These are phyloP conservation scores for Rhytidhysteron rufulum DNA, from an alignment of 2,329 filamentous ascomycete genomes.

Conservation along the genomic window DNA sequence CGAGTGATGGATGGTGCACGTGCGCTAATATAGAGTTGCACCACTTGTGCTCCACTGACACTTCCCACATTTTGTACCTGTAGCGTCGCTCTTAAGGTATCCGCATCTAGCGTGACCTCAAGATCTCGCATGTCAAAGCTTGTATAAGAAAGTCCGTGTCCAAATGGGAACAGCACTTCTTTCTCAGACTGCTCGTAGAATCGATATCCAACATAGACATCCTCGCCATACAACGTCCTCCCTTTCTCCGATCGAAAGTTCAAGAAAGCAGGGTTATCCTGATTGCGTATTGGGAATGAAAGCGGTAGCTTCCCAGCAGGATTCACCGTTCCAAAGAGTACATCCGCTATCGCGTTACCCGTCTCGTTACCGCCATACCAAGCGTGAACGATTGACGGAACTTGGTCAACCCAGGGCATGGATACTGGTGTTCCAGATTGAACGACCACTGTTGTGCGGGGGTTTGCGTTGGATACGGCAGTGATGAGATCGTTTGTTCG, in stretches of 20 bases:
- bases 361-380: slow-evolving; percentile 67
- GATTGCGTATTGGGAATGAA: slow-evolving; percentile 60
- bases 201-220: slow-evolving; percentile 11
- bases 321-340: slow-evolving; percentile 59
- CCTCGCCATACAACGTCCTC: slow-evolving; percentile 22
- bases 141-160: slow-evolving; percentile 60
- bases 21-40: slow-evolving; percentile 61
- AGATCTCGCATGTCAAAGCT: slow-evolving; percentile 53
- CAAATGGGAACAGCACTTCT: slow-evolving; percentile 58
- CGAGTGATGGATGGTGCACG: slow-evolving; percentile 55
- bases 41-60: slow-evolving; percentile 57
- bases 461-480: slow-evolving; percentile 51
- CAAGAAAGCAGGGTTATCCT: slow-evolving; percentile 63
- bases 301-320: slow-evolving; percentile 61
- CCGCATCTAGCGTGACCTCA: slow-evolving; percentile 36
- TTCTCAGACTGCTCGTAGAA: slow-evolving; percentile 57
- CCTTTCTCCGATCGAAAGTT: slow-evolving; percentile 62
- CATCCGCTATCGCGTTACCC: slow-evolving; percentile 59
- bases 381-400: slow-evolving; percentile 62
- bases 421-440: slow-evolving; percentile 66
- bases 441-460: slow-evolving; percentile 63
- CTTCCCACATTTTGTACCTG: slow-evolving; percentile 54
- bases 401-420: slow-evolving; percentile 62
- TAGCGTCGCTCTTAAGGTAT: slow-evolving; percentile 53
- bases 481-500: slow-evolving; percentile 55